Conservation (phyloP, 805 yeast genomes). For the Blastobotrys peoriensis region DNA sequence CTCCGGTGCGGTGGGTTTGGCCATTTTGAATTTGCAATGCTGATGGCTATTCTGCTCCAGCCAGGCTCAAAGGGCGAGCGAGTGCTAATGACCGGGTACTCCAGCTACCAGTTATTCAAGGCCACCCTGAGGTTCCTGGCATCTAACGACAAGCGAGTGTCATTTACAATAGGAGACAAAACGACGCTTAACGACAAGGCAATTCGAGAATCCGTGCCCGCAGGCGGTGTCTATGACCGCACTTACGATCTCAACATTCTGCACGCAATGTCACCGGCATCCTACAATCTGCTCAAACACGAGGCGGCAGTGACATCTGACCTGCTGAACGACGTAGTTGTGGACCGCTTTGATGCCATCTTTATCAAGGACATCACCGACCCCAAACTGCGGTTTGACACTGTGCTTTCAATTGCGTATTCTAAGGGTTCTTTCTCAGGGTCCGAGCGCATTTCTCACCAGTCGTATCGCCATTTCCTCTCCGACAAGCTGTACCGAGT, state of each 20-base stretch:
- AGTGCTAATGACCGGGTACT: slow-evolving; percentile 77
- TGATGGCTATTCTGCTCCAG: slow-evolving; percentile 73
- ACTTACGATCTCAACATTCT: slow-evolving; percentile 60
- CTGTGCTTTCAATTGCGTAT: slow-evolving; percentile 47
- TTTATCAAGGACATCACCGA: slow-evolving; percentile 55
- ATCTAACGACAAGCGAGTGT: slow-evolving; percentile 49
- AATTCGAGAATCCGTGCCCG: neutral
- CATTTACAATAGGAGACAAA: slow-evolving; percentile 12
- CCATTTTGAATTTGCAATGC: slow-evolving; percentile 76
- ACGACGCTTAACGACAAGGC: slow-evolving; percentile 4
- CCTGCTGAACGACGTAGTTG: slow-evolving; percentile 69
- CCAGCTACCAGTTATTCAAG: slow-evolving; percentile 88
- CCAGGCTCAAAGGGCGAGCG: slow-evolving; percentile 83
- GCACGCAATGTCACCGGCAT: slow-evolving; percentile 70
- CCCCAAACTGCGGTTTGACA: slow-evolving; percentile 57
- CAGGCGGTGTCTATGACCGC: slow-evolving; percentile 15
- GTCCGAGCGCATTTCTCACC: slow-evolving; percentile 1
- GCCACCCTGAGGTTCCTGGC: slow-evolving; percentile 81
- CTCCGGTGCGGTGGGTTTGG: slow-evolving; percentile 79
- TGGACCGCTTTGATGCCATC: slow-evolving; percentile 75
- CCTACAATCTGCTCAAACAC: slow-evolving; percentile 55
- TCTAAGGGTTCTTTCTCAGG: neutral
- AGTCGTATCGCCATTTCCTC: slow-evolving; percentile 58
- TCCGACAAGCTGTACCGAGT: slow-evolving; percentile 55
- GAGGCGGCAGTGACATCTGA: slow-evolving; percentile 64